These are phyloP conservation scores for Trichosporon coremiiforme DNA, from an alignment of 1,284 basidiomycete species.

Conservation along the genomic window DNA sequence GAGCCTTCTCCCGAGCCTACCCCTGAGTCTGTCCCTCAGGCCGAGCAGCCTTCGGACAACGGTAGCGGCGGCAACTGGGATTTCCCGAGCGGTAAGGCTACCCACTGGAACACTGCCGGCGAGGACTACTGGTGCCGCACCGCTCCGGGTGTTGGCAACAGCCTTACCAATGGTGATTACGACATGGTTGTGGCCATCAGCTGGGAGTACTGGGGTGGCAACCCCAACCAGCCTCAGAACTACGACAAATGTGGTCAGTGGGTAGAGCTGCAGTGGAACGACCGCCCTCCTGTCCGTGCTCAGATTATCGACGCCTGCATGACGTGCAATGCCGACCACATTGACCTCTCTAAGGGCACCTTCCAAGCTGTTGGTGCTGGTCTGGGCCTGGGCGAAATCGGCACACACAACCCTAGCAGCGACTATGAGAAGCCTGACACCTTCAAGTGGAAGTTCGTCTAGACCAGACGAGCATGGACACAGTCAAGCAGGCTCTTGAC, in stretches of 20 bases:
- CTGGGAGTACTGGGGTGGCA: not conserved
- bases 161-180: not conserved
- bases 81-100: not conserved
- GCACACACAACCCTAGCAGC: not conserved
- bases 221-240: not conserved
- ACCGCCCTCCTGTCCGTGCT: not conserved
- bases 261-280: conserved; percentile 2
- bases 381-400: not conserved
- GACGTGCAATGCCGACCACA: not conserved
- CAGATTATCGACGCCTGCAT: conserved; percentile 11
- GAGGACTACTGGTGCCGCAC: not conserved
- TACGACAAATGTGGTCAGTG: conserved; percentile 10
- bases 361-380: conserved; percentile 2
- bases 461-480: not conserved
- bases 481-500: not conserved
- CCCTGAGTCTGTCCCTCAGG: conserved; percentile 20
- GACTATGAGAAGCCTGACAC: not conserved
- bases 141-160: not conserved
- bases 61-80: not conserved
- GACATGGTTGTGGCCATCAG: conserved; percentile 2
- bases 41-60: too few relatives aligned
- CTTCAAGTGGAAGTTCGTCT: conserved; percentile 15
- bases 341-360: not conserved
- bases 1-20: not conserved
- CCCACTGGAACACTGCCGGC: not conserved